Percentiles rank a stretch among this genome's conserved stretches.
Conservation (phyloP, 2,329 filamentous ascomycete genomes). For the Colletotrichum tropicicola region DNA sequence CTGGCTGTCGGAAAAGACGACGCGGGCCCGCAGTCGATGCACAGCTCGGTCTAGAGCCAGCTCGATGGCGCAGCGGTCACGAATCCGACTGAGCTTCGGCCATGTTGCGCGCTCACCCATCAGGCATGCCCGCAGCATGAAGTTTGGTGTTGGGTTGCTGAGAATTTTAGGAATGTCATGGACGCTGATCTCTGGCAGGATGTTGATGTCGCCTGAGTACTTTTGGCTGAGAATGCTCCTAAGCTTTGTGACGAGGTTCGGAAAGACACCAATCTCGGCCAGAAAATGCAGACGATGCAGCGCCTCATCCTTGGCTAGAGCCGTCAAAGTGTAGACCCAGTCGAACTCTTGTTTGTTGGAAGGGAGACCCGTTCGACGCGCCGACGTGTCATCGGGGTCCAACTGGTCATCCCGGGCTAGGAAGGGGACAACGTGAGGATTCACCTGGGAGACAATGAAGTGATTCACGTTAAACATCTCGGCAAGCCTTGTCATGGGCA, state of each 20-base stretch:
- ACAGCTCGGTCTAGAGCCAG: conserved; percentile 82
- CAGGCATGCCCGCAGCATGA: conserved; percentile 82
- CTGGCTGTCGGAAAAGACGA: conserved; percentile 75
- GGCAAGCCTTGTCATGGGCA: conserved; percentile 88
- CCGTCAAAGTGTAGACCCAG: conserved; percentile 74
- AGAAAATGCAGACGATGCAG: conserved; percentile 84
- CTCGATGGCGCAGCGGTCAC: conserved; percentile 90
- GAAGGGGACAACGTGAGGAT: conserved; percentile 92
- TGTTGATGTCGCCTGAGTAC: conserved; percentile 95
- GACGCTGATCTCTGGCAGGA: conserved; percentile 81
- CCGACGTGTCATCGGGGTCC: conserved; percentile 43
- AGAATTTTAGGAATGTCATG: conserved; percentile 80
- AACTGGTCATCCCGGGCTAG: conserved; percentile 76
- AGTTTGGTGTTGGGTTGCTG: conserved; percentile 84
- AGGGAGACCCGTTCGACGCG: conserved; percentile 8
- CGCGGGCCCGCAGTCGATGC: conserved; percentile 71
- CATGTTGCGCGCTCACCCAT: conserved; percentile 88
- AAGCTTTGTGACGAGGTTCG: conserved; percentile 80
- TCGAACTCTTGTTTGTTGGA: conserved; percentile 52
- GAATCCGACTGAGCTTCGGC: conserved; percentile 86
- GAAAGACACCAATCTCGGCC: conserved; percentile 82
- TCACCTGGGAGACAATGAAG: conserved; percentile 97
- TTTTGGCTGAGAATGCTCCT: conserved; percentile 86
- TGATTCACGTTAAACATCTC: conserved; percentile 99
- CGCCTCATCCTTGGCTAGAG: conserved; percentile 80